Conservation (phyloP, 1,284 basidiomycete genomes). For the Sanguinoderma infundibulare region DNA sequence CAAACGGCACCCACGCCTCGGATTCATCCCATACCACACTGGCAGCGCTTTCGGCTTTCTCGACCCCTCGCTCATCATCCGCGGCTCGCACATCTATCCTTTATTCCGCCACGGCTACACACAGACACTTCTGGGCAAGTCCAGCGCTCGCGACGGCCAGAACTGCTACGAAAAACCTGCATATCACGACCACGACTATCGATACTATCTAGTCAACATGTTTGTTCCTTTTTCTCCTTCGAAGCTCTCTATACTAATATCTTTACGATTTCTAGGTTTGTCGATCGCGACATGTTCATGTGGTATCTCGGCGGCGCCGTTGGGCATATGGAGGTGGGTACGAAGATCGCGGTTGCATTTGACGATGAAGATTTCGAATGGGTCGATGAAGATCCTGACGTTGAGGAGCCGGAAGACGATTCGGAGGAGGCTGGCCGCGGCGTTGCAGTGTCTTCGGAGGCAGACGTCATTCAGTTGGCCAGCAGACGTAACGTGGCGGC, state of each 20-base stretch:
- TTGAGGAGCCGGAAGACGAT: too few relatives aligned
- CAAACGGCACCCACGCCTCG: background rate
- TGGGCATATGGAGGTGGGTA: background rate
- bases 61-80: conserved; percentile 34
- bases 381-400: too few relatives aligned
- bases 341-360: too few relatives aligned
- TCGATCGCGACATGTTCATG: conserved; percentile 14
- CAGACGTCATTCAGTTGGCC: too few relatives aligned
- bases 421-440: too few relatives aligned
- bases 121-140: background rate
- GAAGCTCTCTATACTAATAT: too few relatives aligned
- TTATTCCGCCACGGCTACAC: conserved; percentile 27
- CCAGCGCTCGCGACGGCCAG: background rate
- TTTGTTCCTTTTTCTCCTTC: too few relatives aligned
- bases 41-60: conserved; percentile 37
- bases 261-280: background rate
- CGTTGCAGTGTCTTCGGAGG: too few relatives aligned
- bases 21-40: background rate
- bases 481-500: too few relatives aligned
- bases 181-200: background rate
- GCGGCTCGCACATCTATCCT: conserved; percentile 36
- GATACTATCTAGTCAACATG: conserved; percentile 5
- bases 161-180: background rate
- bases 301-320: conserved; percentile 41
- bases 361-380: too few relatives aligned